These are phyloP conservation scores for Nevesoporus exiguus DNA, from an alignment of 768 basidiomycete species.

Conservation along the genomic window DNA sequence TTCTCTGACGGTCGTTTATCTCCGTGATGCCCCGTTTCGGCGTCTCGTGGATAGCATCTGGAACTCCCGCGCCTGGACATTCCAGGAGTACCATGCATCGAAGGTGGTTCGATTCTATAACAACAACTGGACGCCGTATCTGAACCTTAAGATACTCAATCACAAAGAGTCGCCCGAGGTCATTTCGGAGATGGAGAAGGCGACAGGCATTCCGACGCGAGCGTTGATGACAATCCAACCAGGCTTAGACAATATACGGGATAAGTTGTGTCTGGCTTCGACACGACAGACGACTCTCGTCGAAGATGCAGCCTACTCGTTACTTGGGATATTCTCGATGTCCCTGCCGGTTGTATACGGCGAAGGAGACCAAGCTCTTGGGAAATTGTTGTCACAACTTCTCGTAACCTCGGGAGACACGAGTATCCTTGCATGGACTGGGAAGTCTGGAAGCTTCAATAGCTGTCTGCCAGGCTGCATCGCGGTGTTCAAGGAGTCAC, in stretches of 20 bases:
- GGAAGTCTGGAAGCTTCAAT: background rate
- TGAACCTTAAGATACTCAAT: background rate
- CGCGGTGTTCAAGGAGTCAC: background rate
- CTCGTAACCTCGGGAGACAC: no score
- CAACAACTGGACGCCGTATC: background rate
- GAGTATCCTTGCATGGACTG: background rate
- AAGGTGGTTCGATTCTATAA: background rate
- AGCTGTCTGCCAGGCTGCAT: background rate
- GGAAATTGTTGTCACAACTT: no score
- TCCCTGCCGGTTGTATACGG: background rate
- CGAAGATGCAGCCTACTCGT: no score
- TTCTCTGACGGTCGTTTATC: background rate
- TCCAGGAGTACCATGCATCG: background rate
- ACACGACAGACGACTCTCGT: background rate
- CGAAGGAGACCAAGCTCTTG: background rate
- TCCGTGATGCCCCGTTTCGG: background rate
- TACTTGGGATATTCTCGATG: background rate
- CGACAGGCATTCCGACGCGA: background rate
- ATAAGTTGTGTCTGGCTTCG: background rate
- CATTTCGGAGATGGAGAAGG: background rate
- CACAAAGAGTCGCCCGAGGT: background rate
- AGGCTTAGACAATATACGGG: background rate
- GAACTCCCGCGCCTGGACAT: background rate
- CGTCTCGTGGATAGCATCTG: background rate
- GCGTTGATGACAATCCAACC: background rate